Base-by-base conservation (phyloP, 1,284 basidiomycete genomes). In the Ganoderma sp. region DNA sequence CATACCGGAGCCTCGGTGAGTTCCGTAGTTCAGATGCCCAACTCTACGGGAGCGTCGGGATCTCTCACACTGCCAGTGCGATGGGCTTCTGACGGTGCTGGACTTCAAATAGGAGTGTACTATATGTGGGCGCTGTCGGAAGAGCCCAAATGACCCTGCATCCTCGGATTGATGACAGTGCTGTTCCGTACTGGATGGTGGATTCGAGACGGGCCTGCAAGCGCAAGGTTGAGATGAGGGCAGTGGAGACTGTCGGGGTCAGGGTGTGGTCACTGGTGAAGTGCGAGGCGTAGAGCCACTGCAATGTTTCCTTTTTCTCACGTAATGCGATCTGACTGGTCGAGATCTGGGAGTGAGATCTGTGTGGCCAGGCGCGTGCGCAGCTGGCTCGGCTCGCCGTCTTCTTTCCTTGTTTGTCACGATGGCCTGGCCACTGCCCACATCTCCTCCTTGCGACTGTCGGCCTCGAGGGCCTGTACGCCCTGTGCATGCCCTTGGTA, bases 1-100 rank as follows among this genome's bases (percentile, higher is more conserved):
- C 95, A 2, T 97, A 93, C 76, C 83, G 93, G 69, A 92, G 90
- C 73, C 71, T 95, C 42, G 93, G 91, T 90, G 73, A 63, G 85
- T 79, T 22, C 28, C 32, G 41, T 39, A 17, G 4, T 7, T 34
- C 25, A 32, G 19, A 3, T 17, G 7, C 52, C n/a, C 12, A 4
- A n/a, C 22, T 28, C 22, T 17, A 22, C 6, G 9, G 48, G 48
- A 10, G 48, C 48, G n/a, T 28, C n/a, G 48, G 48, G 48, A 25
- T 22, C 3, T 25, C 12, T 52, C 48, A 52, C 48, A 25, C 12
- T 52, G 48, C 48, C 3, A 17, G 37, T 15, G 17, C 8, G 41
- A 43, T 12, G 54, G 9, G 57, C 41, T 52, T 62, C 62, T 66
- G 65, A 62, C 43, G 50, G 45, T 45, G 8, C 63, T 59, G 66